Evolutionary conservation across 768 basidiomycete species (phyloP), one percentile per base, ranked within the genome.

Genomic region (Lenzites betulinus): DNA sequence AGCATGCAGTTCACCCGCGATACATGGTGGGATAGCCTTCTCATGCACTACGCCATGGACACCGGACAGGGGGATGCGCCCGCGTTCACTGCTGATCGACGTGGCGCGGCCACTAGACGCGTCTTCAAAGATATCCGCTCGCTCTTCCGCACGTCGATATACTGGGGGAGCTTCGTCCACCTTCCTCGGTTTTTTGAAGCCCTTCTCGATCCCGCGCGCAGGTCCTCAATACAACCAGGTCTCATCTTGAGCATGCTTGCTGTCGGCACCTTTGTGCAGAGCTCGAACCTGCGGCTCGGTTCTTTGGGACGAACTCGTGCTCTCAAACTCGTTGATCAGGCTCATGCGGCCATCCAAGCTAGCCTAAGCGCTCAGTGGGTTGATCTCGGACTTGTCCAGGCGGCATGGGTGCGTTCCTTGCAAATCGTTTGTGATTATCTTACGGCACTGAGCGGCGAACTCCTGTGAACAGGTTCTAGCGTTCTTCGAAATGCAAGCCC

Each of bases 21-120:
- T 73, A 85, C 83, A 20, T 91, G 90, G 90, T 92, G 88, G 86
- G 90, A 91, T 67, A 82, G 81, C 7, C 77, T 91, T 15, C 72
- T 90, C 35, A 73, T 75, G 42, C 66, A 86, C 33, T 90, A 90
- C 69, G 41, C 66, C 20, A 58, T 51, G 0, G 36, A 59, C 3
- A 20, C 56, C 18, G 49, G n/a, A 3, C 39, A 33, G 0, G 3
- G 18, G 7, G 16, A 8, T 7, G 18, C n/a, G 2, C 8, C 25
- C 3, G 30, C 30, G 4, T 11, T 66, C 36, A 54, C 59, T 8
- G 42, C 57, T 2, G 57, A 42, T 11, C 75, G 82, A 67, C 82
- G 86, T 22, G 78, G 79, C 22, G 64, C 69, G 5, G 77, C 81
- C 13, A 68, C 78, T 2, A 75, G 76, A 28, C 70, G 72, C 42